Evolutionary conservation across 1,139 yeast genomes (phyloP), one percentile per base, ranked within the genome.

Genomic region (Debaryomyces udenii): DNA sequence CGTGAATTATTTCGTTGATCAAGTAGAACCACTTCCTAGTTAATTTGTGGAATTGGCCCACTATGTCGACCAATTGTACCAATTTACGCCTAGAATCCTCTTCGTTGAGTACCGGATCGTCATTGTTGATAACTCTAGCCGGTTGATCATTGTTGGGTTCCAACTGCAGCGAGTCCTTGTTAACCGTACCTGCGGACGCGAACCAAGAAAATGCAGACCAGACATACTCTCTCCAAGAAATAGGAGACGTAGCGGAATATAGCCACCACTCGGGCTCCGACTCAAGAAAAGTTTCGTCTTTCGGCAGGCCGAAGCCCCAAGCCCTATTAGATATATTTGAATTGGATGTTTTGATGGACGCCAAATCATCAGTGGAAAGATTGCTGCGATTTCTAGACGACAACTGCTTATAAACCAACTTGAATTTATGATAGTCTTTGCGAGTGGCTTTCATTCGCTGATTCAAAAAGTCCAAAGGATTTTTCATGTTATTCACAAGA

Each of bases 161-260:
- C 13, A 14, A 11, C 18, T 30, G 36, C 18, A 11, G 24, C 9
- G 42, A 42, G 18, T 44, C 44, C 22, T 52, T 52, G 17, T 34
- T 26, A 11, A 74, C 71, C 46, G 78, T 83, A 4, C 96, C 96
- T 2, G 95, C 94, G 26, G 88, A 80, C 2, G 93, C 91, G 84
- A 90, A 85, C 89, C 93, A 86, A 29, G 85, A 72, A 45, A 86
- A 74, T 0, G 91, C 89, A 44, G 80, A 78, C 82, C 89, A 83
- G 1, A 84, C 66, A 38, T 77, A 73, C 52, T 84, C 88, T 34
- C 74, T 66, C 81, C 90, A 78, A 1, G 88, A 74, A 17, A 76
- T 57, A 1, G 84, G 72, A 43, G 80, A 83, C 1, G 78, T 68
- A 1, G 72, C 69, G 3, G 59, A 52, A 2, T 57, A 55, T 3